Percentiles rank a stretch among this genome's conserved stretches.
phyloP scores from a whole-genome alignment of 2,329 filamentous ascomycete species.

The Epichloe gansuensis region DNA sequence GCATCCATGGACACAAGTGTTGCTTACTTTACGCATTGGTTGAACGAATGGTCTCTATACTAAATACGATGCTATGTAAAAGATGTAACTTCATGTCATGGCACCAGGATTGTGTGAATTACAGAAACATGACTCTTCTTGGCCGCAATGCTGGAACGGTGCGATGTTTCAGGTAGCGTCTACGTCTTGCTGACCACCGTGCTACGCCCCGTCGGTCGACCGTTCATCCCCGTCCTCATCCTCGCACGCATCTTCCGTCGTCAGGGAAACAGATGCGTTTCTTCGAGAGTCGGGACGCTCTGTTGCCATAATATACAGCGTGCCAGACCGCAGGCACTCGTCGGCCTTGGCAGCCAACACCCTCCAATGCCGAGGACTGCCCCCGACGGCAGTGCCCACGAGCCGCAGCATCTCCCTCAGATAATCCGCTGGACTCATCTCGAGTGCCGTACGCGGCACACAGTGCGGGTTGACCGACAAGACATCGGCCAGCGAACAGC shows the following conservation, averaged over 20 bases:
- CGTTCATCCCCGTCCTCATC: background rate
- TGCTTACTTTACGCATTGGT: too few species aligned
- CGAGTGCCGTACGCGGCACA: slow-evolving; percentile 1
- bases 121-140: too few species aligned
- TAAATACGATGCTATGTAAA: too few species aligned
- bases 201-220: too few species aligned
- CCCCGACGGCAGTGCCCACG: background rate
- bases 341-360: slow-evolving; percentile 1
- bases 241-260: background rate
- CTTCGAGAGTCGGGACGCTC: background rate
- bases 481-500: slow-evolving; percentile 18
- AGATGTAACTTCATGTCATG: too few species aligned
- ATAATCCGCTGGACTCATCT: slow-evolving; percentile 1
- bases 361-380: slow-evolving; percentile 1
- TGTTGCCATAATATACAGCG: background rate
- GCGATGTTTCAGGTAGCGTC: too few species aligned
- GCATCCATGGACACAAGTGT: too few species aligned
- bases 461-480: slow-evolving; percentile 1
- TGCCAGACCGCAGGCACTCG: background rate
- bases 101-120: too few species aligned
- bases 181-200: too few species aligned
- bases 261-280: background rate
- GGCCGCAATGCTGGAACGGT: too few species aligned
- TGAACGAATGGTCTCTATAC: too few species aligned
- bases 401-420: slow-evolving; percentile 1